phyloP scores from a whole-genome alignment of 805 yeast genomes.

The Sugiyamaella marilandica region DNA sequence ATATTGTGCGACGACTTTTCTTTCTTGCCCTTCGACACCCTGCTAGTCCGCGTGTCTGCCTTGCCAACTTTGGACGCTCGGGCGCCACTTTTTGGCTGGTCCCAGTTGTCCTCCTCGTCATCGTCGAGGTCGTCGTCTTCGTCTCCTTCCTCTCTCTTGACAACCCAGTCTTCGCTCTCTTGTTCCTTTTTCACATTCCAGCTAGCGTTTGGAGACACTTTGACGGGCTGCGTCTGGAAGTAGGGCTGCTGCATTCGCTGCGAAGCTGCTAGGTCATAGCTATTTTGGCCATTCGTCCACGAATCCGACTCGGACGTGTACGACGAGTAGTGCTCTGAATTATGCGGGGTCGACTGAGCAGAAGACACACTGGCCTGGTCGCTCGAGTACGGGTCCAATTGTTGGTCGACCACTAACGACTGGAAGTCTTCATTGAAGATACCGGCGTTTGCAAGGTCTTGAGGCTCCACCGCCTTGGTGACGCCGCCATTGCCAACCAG shows the following conservation, averaged over 20 bases:
- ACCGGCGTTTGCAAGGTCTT: not conserved
- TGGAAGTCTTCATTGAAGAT: not conserved
- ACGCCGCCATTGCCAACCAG: not conserved
- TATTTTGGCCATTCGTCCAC: not conserved
- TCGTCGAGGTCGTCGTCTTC: not conserved
- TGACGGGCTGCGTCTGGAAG: too few species aligned
- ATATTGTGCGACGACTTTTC: slow-evolving; percentile 66
- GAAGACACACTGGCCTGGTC: not conserved
- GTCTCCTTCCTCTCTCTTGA: not conserved
- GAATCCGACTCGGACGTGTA: not conserved
- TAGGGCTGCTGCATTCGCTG: too few species aligned
- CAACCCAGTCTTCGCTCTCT: not conserved
- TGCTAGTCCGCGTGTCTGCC: slow-evolving; percentile 16
- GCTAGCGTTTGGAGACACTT: not conserved
- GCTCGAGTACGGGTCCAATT: not conserved
- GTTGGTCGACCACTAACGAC: not conserved
- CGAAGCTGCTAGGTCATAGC: not conserved
- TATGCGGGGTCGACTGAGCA: not conserved
- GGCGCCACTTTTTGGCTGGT: too few species aligned
- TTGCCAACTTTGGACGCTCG: not conserved
- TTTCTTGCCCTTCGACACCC: slow-evolving; percentile 31
- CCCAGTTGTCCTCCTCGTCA: too few species aligned
- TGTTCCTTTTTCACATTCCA: not conserved
- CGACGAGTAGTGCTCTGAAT: not conserved
- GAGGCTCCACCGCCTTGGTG: not conserved